Evolutionary conservation across 2,329 filamentous ascomycete genomes (phyloP).

Genomic region (Ophiocordyceps camponoti-leonardi): DNA sequence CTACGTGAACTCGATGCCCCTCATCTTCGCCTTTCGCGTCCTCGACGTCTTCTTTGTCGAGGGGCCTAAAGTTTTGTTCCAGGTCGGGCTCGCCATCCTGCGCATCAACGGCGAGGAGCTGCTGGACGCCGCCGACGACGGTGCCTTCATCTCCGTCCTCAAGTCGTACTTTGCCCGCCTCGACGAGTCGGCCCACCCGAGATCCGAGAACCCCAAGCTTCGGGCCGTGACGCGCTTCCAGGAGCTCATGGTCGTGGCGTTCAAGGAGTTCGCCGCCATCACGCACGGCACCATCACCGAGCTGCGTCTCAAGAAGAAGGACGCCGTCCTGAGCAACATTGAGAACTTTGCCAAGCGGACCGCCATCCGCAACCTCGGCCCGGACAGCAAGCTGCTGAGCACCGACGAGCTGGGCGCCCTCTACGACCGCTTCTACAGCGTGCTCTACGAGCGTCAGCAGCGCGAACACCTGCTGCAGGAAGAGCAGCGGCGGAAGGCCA

Average conservation of each 20-base stretch:
- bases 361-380: constrained; percentile 85
- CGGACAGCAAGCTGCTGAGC: constrained; percentile 82
- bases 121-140: constrained; percentile 82
- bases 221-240: constrained; percentile 91
- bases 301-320: constrained; percentile 80
- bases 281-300: constrained; percentile 88
- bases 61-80: constrained; percentile 92
- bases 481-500: constrained; percentile 49
- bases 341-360: constrained; percentile 96
- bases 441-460: constrained; percentile 84
- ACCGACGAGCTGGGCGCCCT: constrained; percentile 74
- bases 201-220: constrained; percentile 86
- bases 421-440: constrained; percentile 86
- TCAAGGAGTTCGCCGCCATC: constrained; percentile 93
- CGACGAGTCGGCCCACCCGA: constrained; percentile 90
- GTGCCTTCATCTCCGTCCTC: constrained; percentile 88
- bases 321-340: constrained; percentile 84
- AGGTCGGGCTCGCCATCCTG: constrained; percentile 90
- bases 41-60: constrained; percentile 97
- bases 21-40: constrained; percentile 93
- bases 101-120: constrained; percentile 94
- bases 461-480: constrained; percentile 62
- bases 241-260: constrained; percentile 96
- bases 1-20: constrained; percentile 98
- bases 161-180: constrained; percentile 88